Conservation (phyloP, 805 yeast genomes). For the Schwanniomyces pseudopolymorphus region DNA sequence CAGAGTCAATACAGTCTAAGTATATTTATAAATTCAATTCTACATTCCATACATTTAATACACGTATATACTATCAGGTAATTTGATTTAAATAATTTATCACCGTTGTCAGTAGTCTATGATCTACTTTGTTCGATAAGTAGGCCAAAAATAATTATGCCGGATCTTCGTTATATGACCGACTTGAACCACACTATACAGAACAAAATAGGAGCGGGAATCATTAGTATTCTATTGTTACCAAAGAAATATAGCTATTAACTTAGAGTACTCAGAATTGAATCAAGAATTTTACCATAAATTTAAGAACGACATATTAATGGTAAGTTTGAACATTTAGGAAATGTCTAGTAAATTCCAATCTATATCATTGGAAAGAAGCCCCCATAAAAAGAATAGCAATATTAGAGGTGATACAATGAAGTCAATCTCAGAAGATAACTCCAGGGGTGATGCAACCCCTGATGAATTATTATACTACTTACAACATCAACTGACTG, state of each 20-base stretch:
- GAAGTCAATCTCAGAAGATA: neutral
- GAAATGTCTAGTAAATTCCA: neutral
- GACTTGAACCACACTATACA: neutral
- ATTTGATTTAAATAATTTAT: too few species aligned
- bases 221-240: neutral
- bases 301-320: neutral
- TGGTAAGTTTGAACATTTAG: neutral
- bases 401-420: neutral
- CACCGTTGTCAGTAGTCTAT: too few species aligned
- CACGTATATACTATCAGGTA: neutral
- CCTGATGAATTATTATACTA: conserved; percentile 15
- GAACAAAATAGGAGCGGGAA: neutral
- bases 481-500: conserved; percentile 15
- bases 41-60: neutral
- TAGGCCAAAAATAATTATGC: too few species aligned
- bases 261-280: too few species aligned
- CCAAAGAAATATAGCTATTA: too few species aligned
- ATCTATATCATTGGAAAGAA: neutral
- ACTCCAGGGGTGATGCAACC: conserved; percentile 5
- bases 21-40: neutral
- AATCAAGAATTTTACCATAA: too few species aligned
- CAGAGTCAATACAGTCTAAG: neutral
- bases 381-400: neutral
- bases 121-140: too few species aligned
- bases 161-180: neutral